These are phyloP conservation scores for Cadophora sp. DNA, from an alignment of 2,329 filamentous ascomycete genomes.

Conservation along the genomic window DNA sequence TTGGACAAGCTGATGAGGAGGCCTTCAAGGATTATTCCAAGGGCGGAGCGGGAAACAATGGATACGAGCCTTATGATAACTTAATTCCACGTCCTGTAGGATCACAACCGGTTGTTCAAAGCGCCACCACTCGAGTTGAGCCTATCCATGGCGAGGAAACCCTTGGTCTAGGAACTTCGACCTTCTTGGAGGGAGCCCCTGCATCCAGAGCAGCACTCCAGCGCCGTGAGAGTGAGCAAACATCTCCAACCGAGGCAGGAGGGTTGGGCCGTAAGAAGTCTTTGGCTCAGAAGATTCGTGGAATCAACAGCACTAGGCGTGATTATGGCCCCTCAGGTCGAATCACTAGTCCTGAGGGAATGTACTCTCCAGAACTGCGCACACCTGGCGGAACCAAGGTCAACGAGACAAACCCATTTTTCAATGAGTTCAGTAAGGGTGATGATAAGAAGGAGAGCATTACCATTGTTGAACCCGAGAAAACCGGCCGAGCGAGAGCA, in stretches of 20 bases:
- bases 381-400: slow-evolving; percentile 47
- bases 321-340: slow-evolving; percentile 66
- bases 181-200: slow-evolving; percentile 92
- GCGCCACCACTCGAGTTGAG: slow-evolving; percentile 70
- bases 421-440: slow-evolving; percentile 73
- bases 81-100: slow-evolving; percentile 48
- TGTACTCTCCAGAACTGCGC: slow-evolving; percentile 47
- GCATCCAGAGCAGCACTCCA: slow-evolving; percentile 82
- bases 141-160: slow-evolving; percentile 85
- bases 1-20: slow-evolving; percentile 81
- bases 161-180: slow-evolving; percentile 88
- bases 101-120: slow-evolving; percentile 59
- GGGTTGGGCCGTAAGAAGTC: slow-evolving; percentile 92
- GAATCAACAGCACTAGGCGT: slow-evolving; percentile 76
- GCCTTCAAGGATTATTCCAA: slow-evolving; percentile 80
- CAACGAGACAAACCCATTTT: slow-evolving; percentile 77
- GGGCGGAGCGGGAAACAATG: slow-evolving; percentile 47
- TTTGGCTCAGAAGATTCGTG: slow-evolving; percentile 87
- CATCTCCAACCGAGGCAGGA: slow-evolving; percentile 55
- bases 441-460: slow-evolving; percentile 70
- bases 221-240: slow-evolving; percentile 73
- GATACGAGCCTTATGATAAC: slow-evolving; percentile 51
- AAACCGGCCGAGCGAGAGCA: slow-evolving; percentile 50
- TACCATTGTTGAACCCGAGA: slow-evolving; percentile 50
- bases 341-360: slow-evolving; percentile 61